A percentile compares a stretch with the other conserved stretches of the same genome.
phyloP scores from a whole-genome alignment of 148 eudicot genomes.

The Cornus controversa region DNA sequence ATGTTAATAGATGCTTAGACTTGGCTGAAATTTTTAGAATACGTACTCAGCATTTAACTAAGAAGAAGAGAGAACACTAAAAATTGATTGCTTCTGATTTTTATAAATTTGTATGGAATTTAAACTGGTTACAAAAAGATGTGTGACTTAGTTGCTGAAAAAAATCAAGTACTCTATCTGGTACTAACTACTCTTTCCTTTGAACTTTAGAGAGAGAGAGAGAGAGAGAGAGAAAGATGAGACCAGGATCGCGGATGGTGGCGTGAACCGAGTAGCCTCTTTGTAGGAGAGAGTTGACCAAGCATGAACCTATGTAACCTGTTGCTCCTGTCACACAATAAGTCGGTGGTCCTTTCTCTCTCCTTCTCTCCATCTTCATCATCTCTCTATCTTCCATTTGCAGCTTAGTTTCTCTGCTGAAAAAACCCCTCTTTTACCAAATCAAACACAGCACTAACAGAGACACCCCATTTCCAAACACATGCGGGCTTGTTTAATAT shows the following conservation, averaged over 20 bases:
- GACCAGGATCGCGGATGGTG: constrained; percentile 56
- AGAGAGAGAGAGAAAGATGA: neutral
- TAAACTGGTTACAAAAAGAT: neutral
- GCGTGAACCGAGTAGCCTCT: constrained; percentile 62
- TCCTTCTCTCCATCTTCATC: neutral
- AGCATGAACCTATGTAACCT: constrained; percentile 83
- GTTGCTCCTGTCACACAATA: constrained; percentile 79
- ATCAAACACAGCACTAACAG: too few species aligned
- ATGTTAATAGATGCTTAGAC: constrained; percentile 37
- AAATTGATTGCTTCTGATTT: neutral
- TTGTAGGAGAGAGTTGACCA: constrained; percentile 59
- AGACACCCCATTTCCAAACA: too few species aligned
- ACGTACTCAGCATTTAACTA: neutral
- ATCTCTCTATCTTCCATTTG: constrained; percentile 1
- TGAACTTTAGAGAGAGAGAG: neutral
- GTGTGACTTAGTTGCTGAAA: too few species aligned
- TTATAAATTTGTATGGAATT: too few species aligned
- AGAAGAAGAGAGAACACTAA: too few species aligned
- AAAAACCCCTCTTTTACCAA: too few species aligned
- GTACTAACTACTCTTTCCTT: too few species aligned
- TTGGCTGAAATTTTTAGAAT: constrained; percentile 35
- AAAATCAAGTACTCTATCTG: too few species aligned
- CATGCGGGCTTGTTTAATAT: too few species aligned
- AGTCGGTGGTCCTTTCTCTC: neutral
- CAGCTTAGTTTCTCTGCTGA: neutral